Percentiles rank a stretch among this genome's conserved stretches.
Conservation (phyloP, 73 alveolate genomes). For the Paramecium octaurelia region DNA sequence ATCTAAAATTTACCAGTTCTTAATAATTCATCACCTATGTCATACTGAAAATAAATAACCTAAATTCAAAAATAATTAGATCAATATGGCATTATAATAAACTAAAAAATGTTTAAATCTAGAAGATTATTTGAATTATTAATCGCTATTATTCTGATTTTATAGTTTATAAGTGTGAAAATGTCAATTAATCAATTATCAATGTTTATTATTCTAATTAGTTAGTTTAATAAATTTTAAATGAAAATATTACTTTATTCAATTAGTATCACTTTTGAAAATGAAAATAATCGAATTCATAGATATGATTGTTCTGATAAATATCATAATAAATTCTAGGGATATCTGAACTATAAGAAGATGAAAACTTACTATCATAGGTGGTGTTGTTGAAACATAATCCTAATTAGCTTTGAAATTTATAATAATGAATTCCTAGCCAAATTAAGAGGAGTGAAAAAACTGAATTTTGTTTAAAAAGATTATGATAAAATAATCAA, state of each 20-base stretch:
- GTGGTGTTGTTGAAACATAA: not conserved
- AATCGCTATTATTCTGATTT: not conserved
- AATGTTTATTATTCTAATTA: not conserved
- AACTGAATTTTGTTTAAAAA: too few species aligned
- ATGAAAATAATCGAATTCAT: not conserved
- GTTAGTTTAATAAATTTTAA: not conserved
- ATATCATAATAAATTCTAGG: too few species aligned
- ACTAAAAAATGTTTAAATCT: not conserved
- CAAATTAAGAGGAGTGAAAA: too few species aligned
- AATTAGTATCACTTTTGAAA: not conserved
- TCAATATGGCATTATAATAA: not conserved
- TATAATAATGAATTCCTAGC: too few species aligned
- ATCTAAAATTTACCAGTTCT: too few species aligned
- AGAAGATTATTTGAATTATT: not conserved
- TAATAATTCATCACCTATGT: not conserved
- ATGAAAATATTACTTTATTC: not conserved
- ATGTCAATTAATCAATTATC: not conserved
- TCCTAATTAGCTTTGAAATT: too few species aligned
- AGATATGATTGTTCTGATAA: not conserved
- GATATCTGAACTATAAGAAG: too few species aligned
- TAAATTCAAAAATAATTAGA: not conserved
- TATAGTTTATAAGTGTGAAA: not conserved
- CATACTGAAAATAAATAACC: not conserved
- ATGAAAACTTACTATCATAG: not conserved
- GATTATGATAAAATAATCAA: too few species aligned